Base-by-base conservation (phyloP, 495 filamentous ascomycete genomes). In the Penicillium ochrochloron region DNA sequence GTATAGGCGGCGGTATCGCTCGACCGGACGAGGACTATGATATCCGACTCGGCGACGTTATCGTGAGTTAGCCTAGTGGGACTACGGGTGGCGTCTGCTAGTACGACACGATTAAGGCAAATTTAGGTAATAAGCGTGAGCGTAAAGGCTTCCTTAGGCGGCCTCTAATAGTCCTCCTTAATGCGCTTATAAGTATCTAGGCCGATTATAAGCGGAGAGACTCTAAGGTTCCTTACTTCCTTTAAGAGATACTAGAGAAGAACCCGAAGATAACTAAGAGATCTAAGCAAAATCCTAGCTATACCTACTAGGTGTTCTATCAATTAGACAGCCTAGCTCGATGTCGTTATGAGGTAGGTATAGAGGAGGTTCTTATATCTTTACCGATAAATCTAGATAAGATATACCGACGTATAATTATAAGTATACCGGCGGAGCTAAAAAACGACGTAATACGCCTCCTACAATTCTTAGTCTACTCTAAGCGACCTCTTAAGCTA, bases 361-460 rank as follows among this genome's bases (percentile, higher is more conserved):
- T 79, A 31, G 62, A 64, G 50, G 23, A 69, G 66, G 67, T 67
- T 33, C 68, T 81, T 3, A n/a, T 19, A 63, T 62, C 70, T 46
- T 67, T 82, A 10, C 80, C 80, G 7, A 50, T 46, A 27, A 70
- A 65, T n/a, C 61, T 82, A 2, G 60, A 80, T 64, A 72, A 75
- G 33, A 80, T 75, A 50, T 83, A 82, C 44, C 56, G 58, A 14
- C 66, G 75, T 8, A 76, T 78, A n/a, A 61, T 83, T 17, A 9
- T 14, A 33, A 70, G 50, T 10, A 80, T 81, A 67, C 67, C 64
- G 39, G 48, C 25, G 15, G 57, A 65, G 37, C 46, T 50, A 5
- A 61, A 58, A 44, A 60, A 21, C 0, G 66, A 72, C 57, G 62
- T 64, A 12, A 72, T 66, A 65, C 66, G 70, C 19, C 62, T 72